Evolutionary conservation across 139 green algal species (phyloP).

Genomic region (Micractinium conductrix): DNA sequence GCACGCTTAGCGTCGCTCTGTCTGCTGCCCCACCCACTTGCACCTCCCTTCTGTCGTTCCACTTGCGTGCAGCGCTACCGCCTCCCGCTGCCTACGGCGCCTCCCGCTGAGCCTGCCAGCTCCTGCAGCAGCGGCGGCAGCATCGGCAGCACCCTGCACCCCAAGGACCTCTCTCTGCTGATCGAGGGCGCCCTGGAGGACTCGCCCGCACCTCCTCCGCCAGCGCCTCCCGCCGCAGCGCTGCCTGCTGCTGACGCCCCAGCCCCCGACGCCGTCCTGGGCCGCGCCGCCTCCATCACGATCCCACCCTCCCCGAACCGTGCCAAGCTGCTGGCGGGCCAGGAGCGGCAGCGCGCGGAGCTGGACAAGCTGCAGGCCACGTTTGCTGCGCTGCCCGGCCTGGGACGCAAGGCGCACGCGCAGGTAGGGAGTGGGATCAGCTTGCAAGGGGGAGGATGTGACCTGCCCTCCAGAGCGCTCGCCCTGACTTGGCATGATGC

Average conservation of each 20-base stretch:
- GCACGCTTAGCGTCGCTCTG: not conserved
- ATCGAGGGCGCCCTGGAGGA: not conserved
- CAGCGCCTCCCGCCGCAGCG: no score
- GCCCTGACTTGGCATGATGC: no score
- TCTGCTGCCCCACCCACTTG: not conserved
- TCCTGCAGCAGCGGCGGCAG: no score
- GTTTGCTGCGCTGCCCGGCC: not conserved
- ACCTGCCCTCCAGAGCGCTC: no score
- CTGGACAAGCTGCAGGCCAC: not conserved
- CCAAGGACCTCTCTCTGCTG: not conserved
- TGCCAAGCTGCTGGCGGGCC: not conserved
- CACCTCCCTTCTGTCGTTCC: not conserved
- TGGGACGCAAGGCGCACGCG: no score
- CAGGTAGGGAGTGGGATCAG: no score
- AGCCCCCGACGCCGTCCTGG: not conserved
- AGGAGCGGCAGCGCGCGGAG: not conserved
- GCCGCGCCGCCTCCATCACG: not conserved
- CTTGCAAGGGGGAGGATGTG: no score
- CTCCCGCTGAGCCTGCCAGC: not conserved
- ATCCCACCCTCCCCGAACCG: conserved; percentile 6
- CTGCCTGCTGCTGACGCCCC: not conserved
- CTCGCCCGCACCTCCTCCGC: not conserved
- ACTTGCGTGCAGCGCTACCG: no score
- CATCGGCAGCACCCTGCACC: not conserved
- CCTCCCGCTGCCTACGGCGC: not conserved